phyloP scores from a whole-genome alignment of 148 eudicot species.

The Rheum nobile region DNA sequence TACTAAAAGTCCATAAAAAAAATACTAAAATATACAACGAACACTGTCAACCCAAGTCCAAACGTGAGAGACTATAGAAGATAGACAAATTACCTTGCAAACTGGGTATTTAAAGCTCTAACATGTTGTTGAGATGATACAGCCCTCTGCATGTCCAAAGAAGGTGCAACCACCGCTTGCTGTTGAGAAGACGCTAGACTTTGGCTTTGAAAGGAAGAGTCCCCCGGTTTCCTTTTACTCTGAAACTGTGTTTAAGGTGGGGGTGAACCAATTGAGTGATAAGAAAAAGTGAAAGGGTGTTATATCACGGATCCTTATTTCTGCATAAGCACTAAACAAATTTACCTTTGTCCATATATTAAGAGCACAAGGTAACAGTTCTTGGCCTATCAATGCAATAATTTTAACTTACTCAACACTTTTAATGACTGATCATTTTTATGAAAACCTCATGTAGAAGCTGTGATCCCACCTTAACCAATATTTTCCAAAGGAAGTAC shows the following conservation, averaged over 20 bases:
- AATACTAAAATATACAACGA: neutral
- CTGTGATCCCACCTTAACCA: neutral
- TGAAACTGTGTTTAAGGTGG: slow-evolving; percentile 42
- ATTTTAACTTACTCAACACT: neutral
- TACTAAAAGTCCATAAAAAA: neutral
- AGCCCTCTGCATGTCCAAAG: slow-evolving; percentile 53
- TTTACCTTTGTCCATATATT: neutral
- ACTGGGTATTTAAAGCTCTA: slow-evolving; percentile 86
- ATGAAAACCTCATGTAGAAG: neutral
- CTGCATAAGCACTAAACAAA: neutral
- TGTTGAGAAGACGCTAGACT: slow-evolving; percentile 35
- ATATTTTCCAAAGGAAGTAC: neutral
- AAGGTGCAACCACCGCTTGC: slow-evolving; percentile 26
- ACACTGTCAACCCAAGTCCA: neutral
- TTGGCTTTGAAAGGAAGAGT: slow-evolving; percentile 35
- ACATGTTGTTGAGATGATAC: slow-evolving; percentile 72
- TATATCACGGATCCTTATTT: neutral
- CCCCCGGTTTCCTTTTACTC: slow-evolving; percentile 44
- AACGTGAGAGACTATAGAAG: slow-evolving; percentile 20
- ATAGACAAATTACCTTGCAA: slow-evolving; percentile 52
- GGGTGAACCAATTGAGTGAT: neutral
- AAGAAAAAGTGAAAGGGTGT: neutral
- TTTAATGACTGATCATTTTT: neutral
- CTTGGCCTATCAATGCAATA: neutral
- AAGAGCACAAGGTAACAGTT: neutral